These are phyloP conservation scores for Phaeotremella fagi DNA, from an alignment of 768 basidiomycete genomes.

Conservation along the genomic window DNA sequence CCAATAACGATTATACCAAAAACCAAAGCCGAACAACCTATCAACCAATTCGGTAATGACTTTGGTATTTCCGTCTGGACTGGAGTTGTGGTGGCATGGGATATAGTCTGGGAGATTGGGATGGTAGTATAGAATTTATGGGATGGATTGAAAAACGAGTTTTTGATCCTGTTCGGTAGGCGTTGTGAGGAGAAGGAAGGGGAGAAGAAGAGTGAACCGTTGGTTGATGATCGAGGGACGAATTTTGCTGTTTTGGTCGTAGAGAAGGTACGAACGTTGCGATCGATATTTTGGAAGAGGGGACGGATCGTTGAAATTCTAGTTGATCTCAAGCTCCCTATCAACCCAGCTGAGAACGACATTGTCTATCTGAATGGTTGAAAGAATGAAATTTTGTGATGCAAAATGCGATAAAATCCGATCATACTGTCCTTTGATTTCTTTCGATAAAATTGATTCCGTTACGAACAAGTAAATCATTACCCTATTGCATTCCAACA, in stretches of 20 bases:
- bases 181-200: not conserved
- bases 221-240: no score
- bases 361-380: no score
- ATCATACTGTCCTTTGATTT: no score
- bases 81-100: not conserved
- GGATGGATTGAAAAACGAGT: not conserved
- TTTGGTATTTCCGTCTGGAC: slow-evolving; percentile 17
- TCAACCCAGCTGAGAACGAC: no score
- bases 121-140: not conserved
- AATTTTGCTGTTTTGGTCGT: no score
- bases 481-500: no score
- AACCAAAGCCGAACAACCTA: slow-evolving; percentile 76
- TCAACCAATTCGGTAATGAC: slow-evolving; percentile 70
- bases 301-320: no score
- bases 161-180: not conserved
- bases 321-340: no score
- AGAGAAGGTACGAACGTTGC: no score
- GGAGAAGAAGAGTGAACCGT: not conserved
- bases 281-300: not conserved
- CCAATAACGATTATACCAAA: slow-evolving; percentile 92
- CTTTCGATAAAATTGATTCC: not conserved
- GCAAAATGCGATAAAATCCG: no score
- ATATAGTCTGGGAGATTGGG: not conserved
- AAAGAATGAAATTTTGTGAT: no score
- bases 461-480: no score